phyloP scores from a whole-genome alignment of 495 filamentous ascomycete genomes.

The Apodospora peruviana region DNA sequence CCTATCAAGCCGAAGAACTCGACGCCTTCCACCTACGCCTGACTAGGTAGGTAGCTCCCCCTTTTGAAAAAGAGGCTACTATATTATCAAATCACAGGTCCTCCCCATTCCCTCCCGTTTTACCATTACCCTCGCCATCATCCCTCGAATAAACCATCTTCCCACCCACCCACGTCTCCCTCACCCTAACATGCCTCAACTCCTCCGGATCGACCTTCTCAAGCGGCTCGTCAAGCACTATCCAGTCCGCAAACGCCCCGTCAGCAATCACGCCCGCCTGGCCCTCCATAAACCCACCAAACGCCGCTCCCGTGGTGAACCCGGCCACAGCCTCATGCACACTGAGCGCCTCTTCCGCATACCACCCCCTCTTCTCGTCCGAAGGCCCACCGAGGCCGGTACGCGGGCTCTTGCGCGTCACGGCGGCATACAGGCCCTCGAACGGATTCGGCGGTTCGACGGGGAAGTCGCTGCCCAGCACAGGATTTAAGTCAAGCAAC shows the following conservation, averaged over 20 bases:
- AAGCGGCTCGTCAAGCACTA: conserved; percentile 49
- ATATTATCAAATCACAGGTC: conserved; percentile 8
- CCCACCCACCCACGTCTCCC: conserved; percentile 61
- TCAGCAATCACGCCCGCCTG: conserved; percentile 46
- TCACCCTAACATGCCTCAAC: conserved; percentile 43
- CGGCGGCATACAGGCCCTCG: conserved; percentile 58
- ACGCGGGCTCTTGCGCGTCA: conserved; percentile 46
- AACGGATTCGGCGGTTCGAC: conserved; percentile 58
- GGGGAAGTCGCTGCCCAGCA: conserved; percentile 61
- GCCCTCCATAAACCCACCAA: conserved; percentile 46
- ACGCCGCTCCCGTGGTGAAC: conserved; percentile 44
- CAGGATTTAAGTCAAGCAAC: conserved; percentile 36
- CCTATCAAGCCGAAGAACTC: no score
- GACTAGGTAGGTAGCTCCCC: no score
- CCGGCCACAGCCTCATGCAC: conserved; percentile 49
- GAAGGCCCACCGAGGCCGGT: conserved; percentile 42
- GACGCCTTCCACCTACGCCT: no score
- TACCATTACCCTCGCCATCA: neutral
- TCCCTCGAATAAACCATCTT: conserved; percentile 34
- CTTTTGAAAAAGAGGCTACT: neutral
- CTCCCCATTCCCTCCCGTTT: conserved; percentile 7
- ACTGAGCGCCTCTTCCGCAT: conserved; percentile 46
- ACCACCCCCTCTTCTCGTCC: conserved; percentile 44
- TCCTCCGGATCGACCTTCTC: conserved; percentile 33
- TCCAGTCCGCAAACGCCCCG: conserved; percentile 57